phyloP scores from a whole-genome alignment of 1,139 yeast genomes.

The Kodamaea sp. region DNA sequence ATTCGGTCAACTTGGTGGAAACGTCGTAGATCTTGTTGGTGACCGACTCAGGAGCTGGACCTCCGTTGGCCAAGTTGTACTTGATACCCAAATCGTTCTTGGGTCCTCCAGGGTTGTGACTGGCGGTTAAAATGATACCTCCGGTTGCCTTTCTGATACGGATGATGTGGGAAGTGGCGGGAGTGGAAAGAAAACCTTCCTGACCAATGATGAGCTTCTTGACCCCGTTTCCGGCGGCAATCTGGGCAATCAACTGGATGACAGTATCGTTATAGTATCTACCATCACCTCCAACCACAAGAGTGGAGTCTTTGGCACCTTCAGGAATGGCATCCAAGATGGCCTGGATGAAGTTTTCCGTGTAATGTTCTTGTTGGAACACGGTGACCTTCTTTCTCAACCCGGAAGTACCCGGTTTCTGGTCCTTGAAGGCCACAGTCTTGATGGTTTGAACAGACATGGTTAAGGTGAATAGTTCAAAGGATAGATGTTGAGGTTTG shows the following conservation, averaged over 20 bases:
- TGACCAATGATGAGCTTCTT: conserved; percentile 83
- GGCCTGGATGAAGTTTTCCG: conserved; percentile 93
- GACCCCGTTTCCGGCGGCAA: conserved; percentile 92
- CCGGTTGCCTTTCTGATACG: conserved; percentile 74
- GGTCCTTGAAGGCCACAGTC: conserved; percentile 85
- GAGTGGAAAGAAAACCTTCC: conserved; percentile 86
- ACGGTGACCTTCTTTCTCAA: conserved; percentile 87
- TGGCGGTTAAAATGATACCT: conserved; percentile 93
- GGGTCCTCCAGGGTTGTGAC: conserved; percentile 99
- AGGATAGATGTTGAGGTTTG: background rate
- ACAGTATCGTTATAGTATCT: conserved; percentile 85
- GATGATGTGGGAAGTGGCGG: conserved; percentile 92
- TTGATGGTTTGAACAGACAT: conserved; percentile 31
- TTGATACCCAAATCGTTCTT: conserved; percentile 90
- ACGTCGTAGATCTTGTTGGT: conserved; percentile 82
- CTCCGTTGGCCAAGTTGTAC: conserved; percentile 93
- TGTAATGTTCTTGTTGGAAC: conserved; percentile 78
- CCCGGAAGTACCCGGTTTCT: conserved; percentile 98
- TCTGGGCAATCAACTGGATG: conserved; percentile 76
- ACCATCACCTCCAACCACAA: conserved; percentile 97
- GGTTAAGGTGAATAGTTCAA: too few species aligned
- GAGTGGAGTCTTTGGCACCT: conserved; percentile 69
- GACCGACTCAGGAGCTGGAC: conserved; percentile 98
- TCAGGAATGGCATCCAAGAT: conserved; percentile 86
- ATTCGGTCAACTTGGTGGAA: conserved; percentile 58